Base-by-base conservation (phyloP, 306 rosid genomes). In the Crataegus laevigata region DNA sequence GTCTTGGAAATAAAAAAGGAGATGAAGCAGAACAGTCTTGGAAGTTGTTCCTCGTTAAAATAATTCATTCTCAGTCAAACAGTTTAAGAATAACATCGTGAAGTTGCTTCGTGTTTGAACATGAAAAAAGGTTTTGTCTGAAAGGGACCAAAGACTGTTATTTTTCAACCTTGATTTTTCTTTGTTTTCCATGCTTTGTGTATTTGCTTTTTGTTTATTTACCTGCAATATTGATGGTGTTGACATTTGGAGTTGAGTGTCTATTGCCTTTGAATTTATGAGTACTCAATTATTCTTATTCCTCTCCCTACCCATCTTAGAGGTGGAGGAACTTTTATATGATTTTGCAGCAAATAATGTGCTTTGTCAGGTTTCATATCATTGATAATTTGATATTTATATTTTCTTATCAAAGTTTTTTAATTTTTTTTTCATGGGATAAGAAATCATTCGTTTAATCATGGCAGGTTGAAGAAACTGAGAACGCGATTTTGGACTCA, bases 401-500 rank as follows among this genome's bases (percentile, higher is more conserved):
- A 15, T 26, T 52, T 58, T 55, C 34, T 66, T 74, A 66, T 61
- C 24, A 63, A 32, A 40, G 45, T 13, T 19, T 47, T 75, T 75
- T 65, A 57, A 60, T 61, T 58, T 19, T 22, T 57, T 58, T 79
- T 71, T 63, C 70, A 5, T 26, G 58, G 55, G 77, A 74, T 73
- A 57, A 66, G 52, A 59, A 26, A 60, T 29, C 54, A 59, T 61
- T 50, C 34, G 43, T 52, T 78, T 66, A 72, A 64, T 60, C 68
- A 54, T 71, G 80, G 83, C 82, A 94, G 98, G 92, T 55, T 75
- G 92, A 88, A 63, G 91, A 79, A 77, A 50, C 80, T 14, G 87
- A 82, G 85, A 85, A 81, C 47, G 77, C 81, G 69, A 84, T 87
- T 66, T 82, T 94, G 90, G 98, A 94, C 79, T 94, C 94, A 11